Percentiles rank a stretch among this genome's conserved stretches.
phyloP scores from a whole-genome alignment of 371 early-diverging fungal species.

The Apophysomyces variabilis region DNA sequence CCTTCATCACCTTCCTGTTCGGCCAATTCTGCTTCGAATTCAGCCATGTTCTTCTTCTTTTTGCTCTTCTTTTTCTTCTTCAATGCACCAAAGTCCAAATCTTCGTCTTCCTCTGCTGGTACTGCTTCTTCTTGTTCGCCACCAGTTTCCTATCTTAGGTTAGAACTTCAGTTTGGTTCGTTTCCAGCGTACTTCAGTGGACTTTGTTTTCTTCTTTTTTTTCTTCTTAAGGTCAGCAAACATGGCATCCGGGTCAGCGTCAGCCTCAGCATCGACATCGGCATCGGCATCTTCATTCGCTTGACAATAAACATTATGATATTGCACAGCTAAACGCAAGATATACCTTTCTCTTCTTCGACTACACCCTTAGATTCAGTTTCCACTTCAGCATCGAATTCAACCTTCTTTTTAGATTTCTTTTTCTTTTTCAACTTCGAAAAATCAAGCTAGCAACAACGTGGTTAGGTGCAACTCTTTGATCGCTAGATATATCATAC shows the following conservation, averaged over 20 bases:
- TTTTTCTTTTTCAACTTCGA: slow-evolving; percentile 61
- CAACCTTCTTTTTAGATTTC: slow-evolving; percentile 62
- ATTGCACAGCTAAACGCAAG: too few species aligned
- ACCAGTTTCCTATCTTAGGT: slow-evolving; percentile 35
- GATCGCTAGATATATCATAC: slow-evolving; percentile 14
- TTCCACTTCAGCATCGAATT: slow-evolving; percentile 45
- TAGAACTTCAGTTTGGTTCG: background rate
- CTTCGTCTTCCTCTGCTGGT: slow-evolving; percentile 57
- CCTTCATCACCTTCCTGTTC: slow-evolving; percentile 73
- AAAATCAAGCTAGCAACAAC: slow-evolving; percentile 43
- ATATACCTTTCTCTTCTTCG: slow-evolving; percentile 27
- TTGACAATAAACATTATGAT: background rate
- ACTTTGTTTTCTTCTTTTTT: slow-evolving; percentile 87
- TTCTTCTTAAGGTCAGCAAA: slow-evolving; percentile 90
- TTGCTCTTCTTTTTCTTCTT: slow-evolving; percentile 85
- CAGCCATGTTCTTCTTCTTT: slow-evolving; percentile 89
- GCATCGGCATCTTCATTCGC: slow-evolving; percentile 17
- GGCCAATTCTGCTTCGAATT: slow-evolving; percentile 84
- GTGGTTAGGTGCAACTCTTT: background rate
- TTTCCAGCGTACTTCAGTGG: slow-evolving; percentile 42
- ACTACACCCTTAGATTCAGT: slow-evolving; percentile 28
- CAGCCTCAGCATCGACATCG: slow-evolving; percentile 65
- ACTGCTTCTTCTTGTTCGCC: slow-evolving; percentile 56
- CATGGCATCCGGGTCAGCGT: slow-evolving; percentile 51
- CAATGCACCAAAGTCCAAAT: slow-evolving; percentile 79